Evolutionary conservation across 1,139 yeast species (phyloP).

Genomic region (Protomyces inouyei): DNA sequence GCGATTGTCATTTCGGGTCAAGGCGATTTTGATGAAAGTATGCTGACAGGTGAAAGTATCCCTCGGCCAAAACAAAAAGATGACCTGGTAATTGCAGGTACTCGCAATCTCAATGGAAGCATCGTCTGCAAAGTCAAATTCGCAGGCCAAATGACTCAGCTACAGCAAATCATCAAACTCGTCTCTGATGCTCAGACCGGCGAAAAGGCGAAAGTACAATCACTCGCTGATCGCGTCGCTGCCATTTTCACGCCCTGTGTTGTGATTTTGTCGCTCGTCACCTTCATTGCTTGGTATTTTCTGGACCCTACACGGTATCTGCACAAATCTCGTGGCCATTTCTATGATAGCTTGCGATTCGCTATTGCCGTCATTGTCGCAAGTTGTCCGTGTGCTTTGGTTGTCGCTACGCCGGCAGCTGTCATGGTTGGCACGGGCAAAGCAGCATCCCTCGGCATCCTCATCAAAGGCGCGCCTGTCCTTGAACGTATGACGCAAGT

Average conservation of each 20-base stretch:
- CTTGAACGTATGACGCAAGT: slow-evolving; percentile 67
- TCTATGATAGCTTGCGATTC: slow-evolving; percentile 65
- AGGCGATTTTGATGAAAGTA: slow-evolving; percentile 79
- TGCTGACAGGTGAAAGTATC: slow-evolving; percentile 81
- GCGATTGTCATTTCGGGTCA: slow-evolving; percentile 71
- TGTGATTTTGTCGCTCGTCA: slow-evolving; percentile 54
- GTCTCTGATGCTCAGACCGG: slow-evolving; percentile 81
- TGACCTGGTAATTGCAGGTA: slow-evolving; percentile 76
- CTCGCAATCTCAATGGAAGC: slow-evolving; percentile 69
- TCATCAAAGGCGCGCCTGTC: slow-evolving; percentile 92
- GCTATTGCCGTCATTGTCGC: slow-evolving; percentile 94
- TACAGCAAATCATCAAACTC: slow-evolving; percentile 76
- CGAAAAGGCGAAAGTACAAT: slow-evolving; percentile 81
- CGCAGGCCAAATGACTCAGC: slow-evolving; percentile 77
- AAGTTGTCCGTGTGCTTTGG: slow-evolving; percentile 97
- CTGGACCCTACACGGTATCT: slow-evolving; percentile 42
- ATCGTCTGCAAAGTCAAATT: slow-evolving; percentile 62
- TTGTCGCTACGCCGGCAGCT: slow-evolving; percentile 96
- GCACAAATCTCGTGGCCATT: slow-evolving; percentile 49
- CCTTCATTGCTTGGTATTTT: slow-evolving; percentile 64
- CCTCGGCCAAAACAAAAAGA: slow-evolving; percentile 63
- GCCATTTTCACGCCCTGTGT: slow-evolving; percentile 80
- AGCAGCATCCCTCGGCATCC: slow-evolving; percentile 82
- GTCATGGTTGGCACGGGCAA: slow-evolving; percentile 98
- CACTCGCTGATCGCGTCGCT: slow-evolving; percentile 79